phyloP scores from a whole-genome alignment of 148 eudicot species.

The Vaccinium darrowii region DNA sequence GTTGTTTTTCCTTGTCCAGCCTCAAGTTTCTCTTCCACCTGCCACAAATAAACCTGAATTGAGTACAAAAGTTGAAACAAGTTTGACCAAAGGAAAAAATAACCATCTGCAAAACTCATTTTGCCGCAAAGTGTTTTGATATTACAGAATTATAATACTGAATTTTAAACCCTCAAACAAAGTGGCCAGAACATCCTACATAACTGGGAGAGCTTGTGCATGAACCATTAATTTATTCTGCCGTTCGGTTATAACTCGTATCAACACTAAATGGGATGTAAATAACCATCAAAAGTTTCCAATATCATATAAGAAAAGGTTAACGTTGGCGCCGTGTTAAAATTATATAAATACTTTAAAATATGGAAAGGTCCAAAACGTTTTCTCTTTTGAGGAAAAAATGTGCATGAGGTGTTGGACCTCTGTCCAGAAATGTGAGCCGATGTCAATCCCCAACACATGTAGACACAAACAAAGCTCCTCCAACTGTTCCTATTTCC shows the following conservation, averaged over 20 bases:
- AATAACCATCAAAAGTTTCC: too few species aligned
- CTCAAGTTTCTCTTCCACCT: slow-evolving; percentile 99
- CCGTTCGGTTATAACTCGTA: too few species aligned
- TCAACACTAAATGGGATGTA: too few species aligned
- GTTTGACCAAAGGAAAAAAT: neutral
- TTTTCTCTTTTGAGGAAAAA: neutral
- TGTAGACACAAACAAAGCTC: neutral
- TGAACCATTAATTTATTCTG: neutral
- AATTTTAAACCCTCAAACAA: neutral
- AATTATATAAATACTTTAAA: too few species aligned
- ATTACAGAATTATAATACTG: neutral
- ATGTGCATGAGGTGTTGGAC: neutral
- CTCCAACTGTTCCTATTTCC: neutral
- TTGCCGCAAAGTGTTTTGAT: neutral
- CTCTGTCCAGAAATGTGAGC: neutral
- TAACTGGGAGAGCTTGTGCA: neutral
- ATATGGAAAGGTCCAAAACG: too few species aligned
- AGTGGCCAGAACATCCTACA: neutral
- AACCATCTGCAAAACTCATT: neutral
- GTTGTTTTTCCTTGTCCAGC: slow-evolving; percentile 91
- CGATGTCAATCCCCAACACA: neutral
- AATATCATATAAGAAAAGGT: too few species aligned
- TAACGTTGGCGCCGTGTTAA: too few species aligned
- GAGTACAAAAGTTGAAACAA: neutral
- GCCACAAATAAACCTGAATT: neutral